A percentile compares a stretch with the other conserved stretches of the same genome.
phyloP scores from a whole-genome alignment of 371 early-diverging fungal species.

The Mucor saturninus region DNA sequence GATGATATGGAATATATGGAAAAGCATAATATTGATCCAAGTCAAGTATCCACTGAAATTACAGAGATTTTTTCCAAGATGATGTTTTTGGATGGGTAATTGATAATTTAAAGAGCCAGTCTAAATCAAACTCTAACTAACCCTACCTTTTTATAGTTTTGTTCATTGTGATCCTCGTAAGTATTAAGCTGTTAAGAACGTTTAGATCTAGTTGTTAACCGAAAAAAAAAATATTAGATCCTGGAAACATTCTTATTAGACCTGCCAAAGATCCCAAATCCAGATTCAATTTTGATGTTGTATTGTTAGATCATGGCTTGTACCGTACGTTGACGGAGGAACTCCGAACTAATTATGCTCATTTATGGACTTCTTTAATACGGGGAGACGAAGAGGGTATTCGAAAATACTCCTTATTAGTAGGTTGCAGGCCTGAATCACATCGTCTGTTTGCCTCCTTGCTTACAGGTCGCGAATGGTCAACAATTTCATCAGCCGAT shows the following conservation, averaged over 20 bases:
- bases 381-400: constrained; percentile 77
- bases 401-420: constrained; percentile 53
- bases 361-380: constrained; percentile 87
- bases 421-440: constrained; percentile 73
- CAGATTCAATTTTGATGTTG: constrained; percentile 82
- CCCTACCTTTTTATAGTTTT: constrained; percentile 39
- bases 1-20: constrained; percentile 79
- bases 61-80: constrained; percentile 85
- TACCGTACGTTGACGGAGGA: constrained; percentile 76
- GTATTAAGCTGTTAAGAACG: constrained; percentile 1
- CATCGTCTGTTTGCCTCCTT: constrained; percentile 86
- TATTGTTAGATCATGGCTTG: constrained; percentile 93
- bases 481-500: constrained; percentile 50
- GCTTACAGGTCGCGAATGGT: constrained; percentile 89
- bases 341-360: constrained; percentile 84
- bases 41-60: constrained; percentile 76
- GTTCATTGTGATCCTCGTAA: constrained; percentile 84
- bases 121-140: too few species aligned
- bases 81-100: constrained; percentile 86
- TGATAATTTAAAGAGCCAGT: background rate
- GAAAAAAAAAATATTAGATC: constrained; percentile 35
- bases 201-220: background rate
- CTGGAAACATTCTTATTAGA: constrained; percentile 78
- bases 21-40: constrained; percentile 71
- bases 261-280: constrained; percentile 52